Evolutionary conservation across 2,329 filamentous ascomycete species (phyloP), one percentile per base, ranked within the genome.

Genomic region (Albophoma yamanashiensis): DNA sequence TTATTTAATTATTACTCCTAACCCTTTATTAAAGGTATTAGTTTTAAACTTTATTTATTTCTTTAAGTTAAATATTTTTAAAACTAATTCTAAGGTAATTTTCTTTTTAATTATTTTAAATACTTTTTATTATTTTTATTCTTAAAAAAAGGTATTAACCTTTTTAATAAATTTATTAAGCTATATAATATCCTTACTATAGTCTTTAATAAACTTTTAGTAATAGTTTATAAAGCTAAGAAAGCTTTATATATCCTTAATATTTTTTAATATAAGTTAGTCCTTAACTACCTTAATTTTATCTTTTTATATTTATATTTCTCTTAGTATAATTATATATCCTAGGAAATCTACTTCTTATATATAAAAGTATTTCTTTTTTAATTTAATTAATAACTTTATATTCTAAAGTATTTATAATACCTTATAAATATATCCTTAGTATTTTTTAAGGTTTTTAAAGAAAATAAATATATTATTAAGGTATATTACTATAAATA

Each of bases 401-500:
- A n/a, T n/a, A n/a, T n/a, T n/a, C n/a, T n/a, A n/a, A n/a, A n/a
- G n/a, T n/a, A n/a, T n/a, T n/a, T n/a, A n/a, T n/a, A n/a, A n/a
- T n/a, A n/a, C n/a, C n/a, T n/a, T n/a, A n/a, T n/a, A n/a, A n/a
- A n/a, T n/a, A n/a, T n/a, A n/a, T n/a, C 12, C 4, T 2, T n/a
- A 15, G n/a, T n/a, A 45, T 25, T 25, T 45, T 45, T 57, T 55
- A n/a, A 62, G 42, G 27, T 43, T 59, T n/a, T 62, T 39, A 53
- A 45, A 61, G 58, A 62, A 63, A 42, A 65, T 62, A 56, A 63
- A 39, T 42, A 62, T 63, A 61, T 62, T 39, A 58, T 63, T 55
- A 58, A 62, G 39, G 50, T n/a, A n/a, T n/a, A n/a, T n/a, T n/a
- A n/a, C n/a, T n/a, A n/a, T n/a, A n/a, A n/a, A n/a, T n/a, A n/a